Conservation (phyloP, 75 land plant species). For the Sequoiadendron giganteum region DNA sequence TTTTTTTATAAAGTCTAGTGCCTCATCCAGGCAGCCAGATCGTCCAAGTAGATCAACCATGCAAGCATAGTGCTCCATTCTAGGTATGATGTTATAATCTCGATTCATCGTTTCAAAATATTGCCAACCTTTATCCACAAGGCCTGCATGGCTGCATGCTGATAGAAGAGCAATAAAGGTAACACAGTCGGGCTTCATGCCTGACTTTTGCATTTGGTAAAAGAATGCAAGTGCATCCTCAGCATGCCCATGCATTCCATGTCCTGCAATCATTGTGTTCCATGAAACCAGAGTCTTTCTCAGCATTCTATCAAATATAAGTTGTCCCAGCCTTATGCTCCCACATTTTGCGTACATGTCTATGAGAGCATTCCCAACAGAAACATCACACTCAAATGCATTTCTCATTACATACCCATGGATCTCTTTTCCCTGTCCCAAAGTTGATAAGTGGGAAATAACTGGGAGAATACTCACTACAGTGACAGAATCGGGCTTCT, state of each 20-base stretch:
- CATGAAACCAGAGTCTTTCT: slow-evolving; percentile 15
- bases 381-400: slow-evolving; percentile 9
- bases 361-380: slow-evolving; percentile 22
- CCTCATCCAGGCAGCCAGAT: slow-evolving; percentile 17
- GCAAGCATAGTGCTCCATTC: slow-evolving; percentile 20
- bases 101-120: slow-evolving; percentile 10
- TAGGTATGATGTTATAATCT: slow-evolving; percentile 13
- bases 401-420: slow-evolving; percentile 17
- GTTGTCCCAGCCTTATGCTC: slow-evolving; percentile 8
- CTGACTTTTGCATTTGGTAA: slow-evolving; percentile 12
- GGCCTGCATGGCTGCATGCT: slow-evolving; percentile 25
- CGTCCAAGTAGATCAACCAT: slow-evolving; percentile 35
- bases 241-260: slow-evolving; percentile 22
- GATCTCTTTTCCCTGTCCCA: slow-evolving; percentile 15
- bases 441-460: slow-evolving; percentile 1
- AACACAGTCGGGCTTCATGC: slow-evolving; percentile 6
- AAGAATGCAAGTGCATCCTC: slow-evolving; percentile 9
- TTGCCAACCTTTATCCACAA: slow-evolving; percentile 22
- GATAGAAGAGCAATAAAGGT: slow-evolving; percentile 19
- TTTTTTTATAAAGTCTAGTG: slow-evolving; percentile 11
- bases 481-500: slow-evolving; percentile 18
- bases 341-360: slow-evolving; percentile 32
- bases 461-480: slow-evolving; percentile 8
- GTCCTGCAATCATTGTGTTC: slow-evolving; percentile 15
- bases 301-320: slow-evolving; percentile 17